These are phyloP conservation scores for Tolypocladium guangdongense DNA, from an alignment of 2,329 filamentous ascomycete genomes.

Conservation along the genomic window DNA sequence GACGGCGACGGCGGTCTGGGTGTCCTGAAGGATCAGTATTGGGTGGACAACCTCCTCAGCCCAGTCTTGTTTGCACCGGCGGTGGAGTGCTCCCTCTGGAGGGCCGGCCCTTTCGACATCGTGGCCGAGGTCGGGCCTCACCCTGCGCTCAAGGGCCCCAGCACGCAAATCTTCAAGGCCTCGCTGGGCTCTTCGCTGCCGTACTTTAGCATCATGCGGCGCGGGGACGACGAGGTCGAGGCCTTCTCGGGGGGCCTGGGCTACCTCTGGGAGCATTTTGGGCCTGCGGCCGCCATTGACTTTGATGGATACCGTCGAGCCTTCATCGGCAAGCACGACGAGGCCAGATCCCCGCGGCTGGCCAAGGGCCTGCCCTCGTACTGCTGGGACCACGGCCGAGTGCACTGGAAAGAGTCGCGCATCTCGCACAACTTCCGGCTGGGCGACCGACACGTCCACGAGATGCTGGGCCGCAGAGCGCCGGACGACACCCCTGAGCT, in stretches of 20 bases:
- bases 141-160: constrained; percentile 33
- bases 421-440: constrained; percentile 16
- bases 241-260: constrained; percentile 12
- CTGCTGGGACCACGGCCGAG: constrained; percentile 18
- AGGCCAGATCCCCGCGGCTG: neutral
- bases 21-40: constrained; percentile 15
- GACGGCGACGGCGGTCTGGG: neutral
- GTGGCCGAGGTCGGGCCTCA: constrained; percentile 39
- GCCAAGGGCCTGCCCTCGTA: constrained; percentile 18
- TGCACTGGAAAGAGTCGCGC: constrained; percentile 15
- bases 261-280: constrained; percentile 2
- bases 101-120: constrained; percentile 6
- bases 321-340: neutral
- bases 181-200: neutral
- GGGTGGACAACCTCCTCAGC: constrained; percentile 22
- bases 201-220: neutral
- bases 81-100: constrained; percentile 19
- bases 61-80: constrained; percentile 7
- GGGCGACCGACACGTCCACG: constrained; percentile 26
- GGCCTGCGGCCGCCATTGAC: neutral
- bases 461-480: constrained; percentile 28
- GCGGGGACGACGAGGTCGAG: constrained; percentile 28
- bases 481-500: constrained; percentile 13
- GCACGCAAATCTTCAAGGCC: constrained; percentile 27
- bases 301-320: neutral